These are phyloP conservation scores for Coprinopsis strossmayeri DNA, from an alignment of 768 basidiomycete species.

Conservation along the genomic window DNA sequence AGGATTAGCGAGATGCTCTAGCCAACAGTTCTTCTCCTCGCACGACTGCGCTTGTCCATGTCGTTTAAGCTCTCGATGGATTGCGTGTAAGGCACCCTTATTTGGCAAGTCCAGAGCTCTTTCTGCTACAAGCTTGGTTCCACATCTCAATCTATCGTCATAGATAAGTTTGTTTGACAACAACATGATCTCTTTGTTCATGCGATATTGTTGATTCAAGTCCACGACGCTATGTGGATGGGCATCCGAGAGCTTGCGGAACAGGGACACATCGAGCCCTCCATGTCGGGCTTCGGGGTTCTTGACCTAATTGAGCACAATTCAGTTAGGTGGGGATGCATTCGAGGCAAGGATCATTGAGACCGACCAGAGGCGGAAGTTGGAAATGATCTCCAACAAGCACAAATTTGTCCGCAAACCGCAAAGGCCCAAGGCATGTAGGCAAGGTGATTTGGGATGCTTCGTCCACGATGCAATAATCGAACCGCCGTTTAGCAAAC, in stretches of 20 bases:
- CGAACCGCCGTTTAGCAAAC: slow-evolving; percentile 80
- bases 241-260: slow-evolving; percentile 80
- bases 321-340: background rate
- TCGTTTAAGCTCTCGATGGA: slow-evolving; percentile 30
- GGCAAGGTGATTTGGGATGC: slow-evolving; percentile 97
- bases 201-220: slow-evolving; percentile 85
- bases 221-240: slow-evolving; percentile 85
- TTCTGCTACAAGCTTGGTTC: slow-evolving; percentile 63
- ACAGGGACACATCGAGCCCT: slow-evolving; percentile 86
- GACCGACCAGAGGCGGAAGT: slow-evolving; percentile 81
- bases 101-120: slow-evolving; percentile 50
- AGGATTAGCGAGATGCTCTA: slow-evolving; percentile 55
- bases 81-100: slow-evolving; percentile 28
- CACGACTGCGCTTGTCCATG: background rate
- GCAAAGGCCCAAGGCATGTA: slow-evolving; percentile 88
- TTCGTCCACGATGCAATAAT: slow-evolving; percentile 97
- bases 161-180: slow-evolving; percentile 16
- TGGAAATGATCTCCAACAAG: slow-evolving; percentile 98
- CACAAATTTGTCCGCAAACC: slow-evolving; percentile 85
- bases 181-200: slow-evolving; percentile 49
- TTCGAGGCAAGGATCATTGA: background rate
- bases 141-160: slow-evolving; percentile 42
- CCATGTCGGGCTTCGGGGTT: slow-evolving; percentile 73
- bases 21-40: slow-evolving; percentile 52
- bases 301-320: slow-evolving; percentile 54